phyloP scores from a whole-genome alignment of 2,329 filamentous ascomycete species.

The Fusarium gaditjirri region DNA sequence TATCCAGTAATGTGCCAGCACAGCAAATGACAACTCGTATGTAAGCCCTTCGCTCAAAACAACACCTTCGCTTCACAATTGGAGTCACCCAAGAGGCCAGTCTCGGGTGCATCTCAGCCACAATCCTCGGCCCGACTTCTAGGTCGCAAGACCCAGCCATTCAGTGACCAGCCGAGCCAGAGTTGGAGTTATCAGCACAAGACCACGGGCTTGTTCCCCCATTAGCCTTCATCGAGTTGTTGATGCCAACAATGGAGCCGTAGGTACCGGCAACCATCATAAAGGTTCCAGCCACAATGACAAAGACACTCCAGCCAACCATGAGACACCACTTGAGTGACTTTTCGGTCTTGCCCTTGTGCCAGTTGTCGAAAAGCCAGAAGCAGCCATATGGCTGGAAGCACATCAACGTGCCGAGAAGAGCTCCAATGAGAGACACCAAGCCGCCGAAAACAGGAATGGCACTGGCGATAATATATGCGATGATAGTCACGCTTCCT shows the following conservation, averaged over 20 bases:
- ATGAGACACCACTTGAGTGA: slow-evolving; percentile 20
- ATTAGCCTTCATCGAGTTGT: slow-evolving; percentile 48
- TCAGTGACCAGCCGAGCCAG: slow-evolving; percentile 19
- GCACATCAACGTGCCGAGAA: slow-evolving; percentile 45
- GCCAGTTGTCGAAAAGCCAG: slow-evolving; percentile 47
- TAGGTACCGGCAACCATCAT: slow-evolving; percentile 58
- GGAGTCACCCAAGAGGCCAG: background rate
- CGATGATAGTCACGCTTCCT: slow-evolving; percentile 34
- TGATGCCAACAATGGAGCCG: slow-evolving; percentile 52
- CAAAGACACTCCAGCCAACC: slow-evolving; percentile 24
- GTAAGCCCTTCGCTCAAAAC: background rate
- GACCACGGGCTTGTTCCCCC: slow-evolving; percentile 54
- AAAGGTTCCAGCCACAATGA: slow-evolving; percentile 45
- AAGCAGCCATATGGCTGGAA: slow-evolving; percentile 45
- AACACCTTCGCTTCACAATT: background rate
- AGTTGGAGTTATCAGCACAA: slow-evolving; percentile 56
- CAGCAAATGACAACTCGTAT: background rate
- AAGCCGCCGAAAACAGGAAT: slow-evolving; percentile 43
- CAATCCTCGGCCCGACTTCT: background rate
- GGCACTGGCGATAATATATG: slow-evolving; percentile 43
- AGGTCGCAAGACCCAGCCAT: rapidly evolving
- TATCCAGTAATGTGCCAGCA: background rate
- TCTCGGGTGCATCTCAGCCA: background rate
- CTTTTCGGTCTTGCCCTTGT: slow-evolving; percentile 3
- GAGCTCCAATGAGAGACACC: slow-evolving; percentile 46